phyloP scores from a whole-genome alignment of 2,329 filamentous ascomycete genomes.

The Orbilia ellipsospora region DNA sequence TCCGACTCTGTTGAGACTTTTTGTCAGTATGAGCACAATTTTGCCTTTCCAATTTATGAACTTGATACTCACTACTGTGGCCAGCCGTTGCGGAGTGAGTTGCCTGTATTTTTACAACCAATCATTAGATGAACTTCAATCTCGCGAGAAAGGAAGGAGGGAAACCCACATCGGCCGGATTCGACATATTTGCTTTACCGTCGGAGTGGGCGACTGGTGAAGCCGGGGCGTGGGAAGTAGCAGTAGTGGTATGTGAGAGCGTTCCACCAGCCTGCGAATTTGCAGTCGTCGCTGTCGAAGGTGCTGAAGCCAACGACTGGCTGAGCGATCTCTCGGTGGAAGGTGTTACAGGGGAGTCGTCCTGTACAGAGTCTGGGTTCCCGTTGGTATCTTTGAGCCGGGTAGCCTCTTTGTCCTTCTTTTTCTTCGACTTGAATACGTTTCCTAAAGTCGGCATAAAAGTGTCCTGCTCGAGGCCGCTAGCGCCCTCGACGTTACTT shows the following conservation, averaged over 20 bases:
- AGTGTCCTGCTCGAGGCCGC: slow-evolving; percentile 58
- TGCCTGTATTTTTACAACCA: neutral
- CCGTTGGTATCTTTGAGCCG: slow-evolving; percentile 64
- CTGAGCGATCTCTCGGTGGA: slow-evolving; percentile 58
- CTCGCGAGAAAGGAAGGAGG: neutral
- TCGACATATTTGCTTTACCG: slow-evolving; percentile 58
- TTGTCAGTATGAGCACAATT: slow-evolving; percentile 3
- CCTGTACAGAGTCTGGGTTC: slow-evolving; percentile 37
- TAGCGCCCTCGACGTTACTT: slow-evolving; percentile 55
- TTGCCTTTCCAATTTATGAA: slow-evolving; percentile 42
- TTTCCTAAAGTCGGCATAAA: slow-evolving; percentile 88
- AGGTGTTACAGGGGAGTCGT: slow-evolving; percentile 50
- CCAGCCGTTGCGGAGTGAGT: slow-evolving; percentile 33
- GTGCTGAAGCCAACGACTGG: slow-evolving; percentile 59
- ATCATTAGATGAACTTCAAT: neutral
- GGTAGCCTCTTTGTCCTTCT: slow-evolving; percentile 78
- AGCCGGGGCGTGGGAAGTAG: slow-evolving; percentile 59
- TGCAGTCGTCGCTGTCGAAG: slow-evolving; percentile 59
- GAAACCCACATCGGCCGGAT: slow-evolving; percentile 53
- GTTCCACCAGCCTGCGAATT: slow-evolving; percentile 53
- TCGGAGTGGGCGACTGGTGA: slow-evolving; percentile 55
- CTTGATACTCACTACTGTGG: slow-evolving; percentile 61
- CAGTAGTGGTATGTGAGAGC: slow-evolving; percentile 58
- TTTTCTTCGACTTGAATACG: slow-evolving; percentile 92
- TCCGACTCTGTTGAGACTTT: slow-evolving; percentile 61